Evolutionary conservation across 2,329 filamentous ascomycete species (phyloP), one percentile per base, ranked within the genome.

Genomic region (Aspergillus intermedius): DNA sequence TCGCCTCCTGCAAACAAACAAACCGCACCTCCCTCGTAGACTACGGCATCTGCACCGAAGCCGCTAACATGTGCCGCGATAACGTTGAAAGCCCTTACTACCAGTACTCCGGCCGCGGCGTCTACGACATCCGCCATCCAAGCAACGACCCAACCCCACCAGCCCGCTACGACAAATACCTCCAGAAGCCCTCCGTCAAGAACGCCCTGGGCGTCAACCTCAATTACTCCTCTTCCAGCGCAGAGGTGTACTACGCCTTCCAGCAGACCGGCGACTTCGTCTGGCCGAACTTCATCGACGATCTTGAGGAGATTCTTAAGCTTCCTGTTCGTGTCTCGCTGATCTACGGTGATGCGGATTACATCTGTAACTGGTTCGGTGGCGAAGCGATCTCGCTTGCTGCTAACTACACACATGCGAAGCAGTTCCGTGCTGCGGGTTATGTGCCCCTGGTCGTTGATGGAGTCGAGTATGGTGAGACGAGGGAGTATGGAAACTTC

Each of bases 401-500:
- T 5, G 71, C 89, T 0, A 66, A 75, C 39, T 72, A 72, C 53
- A 59, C 64, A 1, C 75, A 81, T 37, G 71, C 75, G 9, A 68
- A 75, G 42, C 68, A 76, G 22, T 93, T 91, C 62, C 70, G 76
- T 1, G 65, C 71, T 0, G 83, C 88, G 0, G 87, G 87, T 1
- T 93, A 93, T 62, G 79, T 81, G 0, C 81, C 84, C 12, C 82
- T 93, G 53, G 72, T 82, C 10, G 81, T 87, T 37, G 87, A 88
- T 61, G 76, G 75, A 22, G 75, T 77, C 5, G 66, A 80, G 83
- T 60, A 87, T 45, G 88, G 88, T 17, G 79, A 81, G 48, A 87
- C 88, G 0, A 79, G 87, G 3, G 87, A 93, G 65, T 87, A 81
- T 58, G 87, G 85, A 9, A 91, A 91, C 57, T 77, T 87, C 47